These are phyloP conservation scores for Mimosa bimucronata DNA, from an alignment of 306 rosid genomes.

Conservation along the genomic window DNA sequence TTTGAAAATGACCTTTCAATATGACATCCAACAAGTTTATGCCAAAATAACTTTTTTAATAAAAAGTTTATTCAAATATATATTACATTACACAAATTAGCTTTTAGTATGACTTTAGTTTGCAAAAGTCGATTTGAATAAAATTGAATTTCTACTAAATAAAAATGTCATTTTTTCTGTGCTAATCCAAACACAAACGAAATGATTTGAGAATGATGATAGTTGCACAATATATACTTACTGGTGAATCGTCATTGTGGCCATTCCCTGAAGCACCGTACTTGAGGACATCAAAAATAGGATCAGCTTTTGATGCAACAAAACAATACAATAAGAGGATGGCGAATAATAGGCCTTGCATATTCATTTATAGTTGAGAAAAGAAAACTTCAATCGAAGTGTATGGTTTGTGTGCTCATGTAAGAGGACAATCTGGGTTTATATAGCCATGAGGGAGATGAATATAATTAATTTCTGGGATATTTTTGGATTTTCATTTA, in stretches of 20 bases:
- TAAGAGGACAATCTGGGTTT: not conserved
- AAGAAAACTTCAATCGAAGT: not conserved
- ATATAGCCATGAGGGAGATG: not conserved
- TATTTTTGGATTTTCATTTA: not conserved
- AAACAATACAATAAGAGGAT: not conserved
- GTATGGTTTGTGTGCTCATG: not conserved
- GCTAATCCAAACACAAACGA: too few relatives aligned
- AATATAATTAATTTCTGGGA: not conserved
- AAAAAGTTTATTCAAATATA: too few relatives aligned
- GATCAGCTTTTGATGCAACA: not conserved
- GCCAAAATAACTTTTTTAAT: too few relatives aligned
- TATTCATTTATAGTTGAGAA: not conserved
- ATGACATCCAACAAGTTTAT: too few relatives aligned
- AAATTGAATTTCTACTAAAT: too few relatives aligned
- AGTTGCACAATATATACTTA: too few relatives aligned
- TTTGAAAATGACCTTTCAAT: too few relatives aligned
- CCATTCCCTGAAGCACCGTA: not conserved
- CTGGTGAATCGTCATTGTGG: not conserved
- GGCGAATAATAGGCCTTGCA: not conserved
- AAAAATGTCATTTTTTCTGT: too few relatives aligned
- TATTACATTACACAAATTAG: too few relatives aligned
- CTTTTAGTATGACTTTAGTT: too few relatives aligned
- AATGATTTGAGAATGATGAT: too few relatives aligned
- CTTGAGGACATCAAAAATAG: not conserved
- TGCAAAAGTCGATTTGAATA: too few relatives aligned